Percentiles rank a stretch among this genome's conserved stretches.
Evolutionary conservation across 1,284 basidiomycete genomes (phyloP).

Genomic region (Boletus smithii): DNA sequence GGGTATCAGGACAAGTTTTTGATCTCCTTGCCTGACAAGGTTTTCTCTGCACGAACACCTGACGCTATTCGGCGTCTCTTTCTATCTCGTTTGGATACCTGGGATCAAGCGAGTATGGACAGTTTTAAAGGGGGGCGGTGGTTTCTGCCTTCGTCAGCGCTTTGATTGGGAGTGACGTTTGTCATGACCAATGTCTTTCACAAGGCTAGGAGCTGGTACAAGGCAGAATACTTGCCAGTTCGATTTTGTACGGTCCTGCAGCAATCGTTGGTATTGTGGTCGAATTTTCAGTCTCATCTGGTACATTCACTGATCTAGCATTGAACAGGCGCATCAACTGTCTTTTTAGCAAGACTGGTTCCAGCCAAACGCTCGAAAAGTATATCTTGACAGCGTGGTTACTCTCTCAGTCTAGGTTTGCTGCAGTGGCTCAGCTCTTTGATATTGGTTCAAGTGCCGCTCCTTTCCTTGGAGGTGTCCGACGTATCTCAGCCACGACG

Average conservation of each 20-base stretch:
- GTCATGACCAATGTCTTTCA: constrained; percentile 63
- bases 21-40: too few relatives aligned
- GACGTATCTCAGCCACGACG: too few relatives aligned
- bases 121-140: constrained; percentile 45
- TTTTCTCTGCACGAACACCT: too few relatives aligned
- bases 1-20: too few relatives aligned
- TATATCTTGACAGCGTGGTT: constrained; percentile 60
- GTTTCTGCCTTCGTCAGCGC: constrained; percentile 53
- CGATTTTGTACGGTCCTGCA: constrained; percentile 74
- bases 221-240: constrained; percentile 69
- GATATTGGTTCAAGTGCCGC: constrained; percentile 69
- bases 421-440: constrained; percentile 54
- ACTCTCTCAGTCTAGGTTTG: constrained; percentile 53
- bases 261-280: constrained; percentile 59
- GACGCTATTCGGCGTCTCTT: constrained; percentile 45
- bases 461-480: constrained; percentile 58
- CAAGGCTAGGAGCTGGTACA: constrained; percentile 78
- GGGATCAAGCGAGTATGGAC: constrained; percentile 28
- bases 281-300: too few relatives aligned
- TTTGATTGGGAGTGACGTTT: constrained; percentile 62
- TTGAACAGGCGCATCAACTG: constrained; percentile 51
- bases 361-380: constrained; percentile 21
- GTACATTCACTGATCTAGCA: constrained; percentile 15
- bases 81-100: constrained; percentile 41
- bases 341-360: constrained; percentile 39